Conservation (phyloP, 2,329 filamentous ascomycete genomes). For the Calonectria ilicicola region DNA sequence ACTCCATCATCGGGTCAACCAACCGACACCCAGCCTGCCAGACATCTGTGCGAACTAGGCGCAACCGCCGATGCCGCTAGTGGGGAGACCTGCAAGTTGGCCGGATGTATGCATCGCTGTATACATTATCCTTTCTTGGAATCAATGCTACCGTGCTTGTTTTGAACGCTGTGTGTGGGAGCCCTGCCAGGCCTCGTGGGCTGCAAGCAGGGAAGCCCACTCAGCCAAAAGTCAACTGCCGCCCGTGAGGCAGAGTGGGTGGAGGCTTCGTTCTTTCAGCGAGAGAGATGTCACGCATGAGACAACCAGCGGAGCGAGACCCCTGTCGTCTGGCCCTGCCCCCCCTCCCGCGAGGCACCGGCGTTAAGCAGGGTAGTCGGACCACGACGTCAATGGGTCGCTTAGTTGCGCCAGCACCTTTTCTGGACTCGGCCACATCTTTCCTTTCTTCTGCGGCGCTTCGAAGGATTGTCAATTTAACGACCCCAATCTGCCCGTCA, state of each 20-base stretch:
- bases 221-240: slow-evolving; percentile 21
- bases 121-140: slow-evolving; percentile 6
- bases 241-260: slow-evolving; percentile 19
- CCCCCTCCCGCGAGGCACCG: slow-evolving; percentile 23
- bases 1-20: neutral
- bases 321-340: neutral
- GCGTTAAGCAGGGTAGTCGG: slow-evolving; percentile 29
- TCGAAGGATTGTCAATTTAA: slow-evolving; percentile 24
- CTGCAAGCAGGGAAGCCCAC: slow-evolving; percentile 2
- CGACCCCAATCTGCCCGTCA: slow-evolving; percentile 12
- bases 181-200: slow-evolving; percentile 19
- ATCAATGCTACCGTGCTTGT: neutral
- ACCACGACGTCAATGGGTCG: slow-evolving; percentile 17
- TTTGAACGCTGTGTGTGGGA: slow-evolving; percentile 5
- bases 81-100: slow-evolving; percentile 1
- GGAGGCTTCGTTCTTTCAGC: slow-evolving; percentile 14
- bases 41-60: slow-evolving; percentile 10
- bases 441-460: slow-evolving; percentile 25
- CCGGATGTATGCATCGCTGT: slow-evolving; percentile 12
- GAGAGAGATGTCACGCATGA: slow-evolving; percentile 28
- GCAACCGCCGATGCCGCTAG: slow-evolving; percentile 21
- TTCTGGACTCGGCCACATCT: slow-evolving; percentile 15
- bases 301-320: slow-evolving; percentile 18
- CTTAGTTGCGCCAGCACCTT: slow-evolving; percentile 16
- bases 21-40: neutral